These are phyloP conservation scores for Pyrenochaeta sp. DNA, from an alignment of 2,329 filamentous ascomycete species.

Conservation along the genomic window DNA sequence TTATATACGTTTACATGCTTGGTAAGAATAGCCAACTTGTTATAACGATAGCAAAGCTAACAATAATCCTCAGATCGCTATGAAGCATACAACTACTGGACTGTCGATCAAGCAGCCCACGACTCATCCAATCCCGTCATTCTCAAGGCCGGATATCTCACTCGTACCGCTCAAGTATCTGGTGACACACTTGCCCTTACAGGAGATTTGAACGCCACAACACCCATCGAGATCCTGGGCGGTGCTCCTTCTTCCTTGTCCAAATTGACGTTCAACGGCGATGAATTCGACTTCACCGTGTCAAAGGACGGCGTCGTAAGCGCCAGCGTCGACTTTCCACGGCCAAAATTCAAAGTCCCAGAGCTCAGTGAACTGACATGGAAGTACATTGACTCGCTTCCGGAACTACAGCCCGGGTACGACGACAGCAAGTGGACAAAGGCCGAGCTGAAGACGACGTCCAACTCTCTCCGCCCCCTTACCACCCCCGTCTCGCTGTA, in stretches of 20 bases:
- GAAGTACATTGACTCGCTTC: slow-evolving; percentile 75
- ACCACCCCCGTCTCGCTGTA: slow-evolving; percentile 71
- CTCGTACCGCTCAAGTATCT: slow-evolving; percentile 66
- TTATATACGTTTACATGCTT: slow-evolving; percentile 64
- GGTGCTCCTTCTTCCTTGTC: slow-evolving; percentile 60
- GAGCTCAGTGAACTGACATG: slow-evolving; percentile 67
- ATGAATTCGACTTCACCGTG: slow-evolving; percentile 48
- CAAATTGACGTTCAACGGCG: slow-evolving; percentile 69
- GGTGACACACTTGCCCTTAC: slow-evolving; percentile 67
- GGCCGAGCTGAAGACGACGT: slow-evolving; percentile 65
- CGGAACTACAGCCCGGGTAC: slow-evolving; percentile 70
- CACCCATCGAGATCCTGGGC: slow-evolving; percentile 72
- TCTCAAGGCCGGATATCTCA: slow-evolving; percentile 68
- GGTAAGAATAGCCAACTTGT: slow-evolving; percentile 47
- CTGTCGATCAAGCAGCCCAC: slow-evolving; percentile 57
- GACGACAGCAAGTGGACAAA: slow-evolving; percentile 72
- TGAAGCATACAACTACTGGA: slow-evolving; percentile 74
- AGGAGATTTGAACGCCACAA: slow-evolving; percentile 76
- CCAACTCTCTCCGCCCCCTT: slow-evolving; percentile 65
- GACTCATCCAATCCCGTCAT: slow-evolving; percentile 57
- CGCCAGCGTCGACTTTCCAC: slow-evolving; percentile 58
- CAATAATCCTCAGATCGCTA: slow-evolving; percentile 62
- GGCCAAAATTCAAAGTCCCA: slow-evolving; percentile 63
- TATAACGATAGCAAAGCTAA: slow-evolving; percentile 10
- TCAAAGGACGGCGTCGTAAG: slow-evolving; percentile 59